These are phyloP conservation scores for Mucor mucedo DNA, from an alignment of 371 early-diverging fungal species.

Conservation along the genomic window DNA sequence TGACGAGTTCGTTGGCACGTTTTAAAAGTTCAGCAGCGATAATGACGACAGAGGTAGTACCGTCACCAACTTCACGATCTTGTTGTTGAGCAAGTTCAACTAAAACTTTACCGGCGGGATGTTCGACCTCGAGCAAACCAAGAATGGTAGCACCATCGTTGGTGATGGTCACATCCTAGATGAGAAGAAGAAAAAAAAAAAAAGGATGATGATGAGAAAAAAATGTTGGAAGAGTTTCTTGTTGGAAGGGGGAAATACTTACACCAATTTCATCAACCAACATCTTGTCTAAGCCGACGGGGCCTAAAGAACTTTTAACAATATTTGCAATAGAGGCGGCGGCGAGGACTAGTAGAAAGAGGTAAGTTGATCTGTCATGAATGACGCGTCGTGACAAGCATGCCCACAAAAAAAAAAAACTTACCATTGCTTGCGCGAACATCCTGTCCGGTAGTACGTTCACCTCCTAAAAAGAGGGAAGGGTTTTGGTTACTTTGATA, in stretches of 20 bases:
- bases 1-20: conserved; percentile 96
- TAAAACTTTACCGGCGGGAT: conserved; percentile 97
- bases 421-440: conserved; percentile 96
- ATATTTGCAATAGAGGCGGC: conserved; percentile 95
- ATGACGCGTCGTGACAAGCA: conserved; percentile 14
- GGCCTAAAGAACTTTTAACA: conserved; percentile 98
- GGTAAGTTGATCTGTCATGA: conserved; percentile 4
- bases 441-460: conserved; percentile 92
- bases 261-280: conserved; percentile 99
- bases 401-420: not conserved
- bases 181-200: not conserved
- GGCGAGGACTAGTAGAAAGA: conserved; percentile 43
- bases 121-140: conserved; percentile 95
- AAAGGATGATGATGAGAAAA: conserved; percentile 13
- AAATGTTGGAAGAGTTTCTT: not conserved
- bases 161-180: conserved; percentile 97
- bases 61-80: conserved; percentile 99
- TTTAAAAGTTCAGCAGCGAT: conserved; percentile 98
- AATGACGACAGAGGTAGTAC: conserved; percentile 99
- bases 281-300: conserved; percentile 99
- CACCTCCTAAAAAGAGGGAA: conserved; percentile 79
- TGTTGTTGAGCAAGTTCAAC: conserved; percentile 99
- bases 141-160: conserved; percentile 99
- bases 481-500: conserved; percentile 29
- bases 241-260: conserved; percentile 16